A percentile compares a stretch with the other conserved stretches of the same genome.
phyloP scores from a whole-genome alignment of 139 green algal species.

The Zygnema circumcarinatum region DNA sequence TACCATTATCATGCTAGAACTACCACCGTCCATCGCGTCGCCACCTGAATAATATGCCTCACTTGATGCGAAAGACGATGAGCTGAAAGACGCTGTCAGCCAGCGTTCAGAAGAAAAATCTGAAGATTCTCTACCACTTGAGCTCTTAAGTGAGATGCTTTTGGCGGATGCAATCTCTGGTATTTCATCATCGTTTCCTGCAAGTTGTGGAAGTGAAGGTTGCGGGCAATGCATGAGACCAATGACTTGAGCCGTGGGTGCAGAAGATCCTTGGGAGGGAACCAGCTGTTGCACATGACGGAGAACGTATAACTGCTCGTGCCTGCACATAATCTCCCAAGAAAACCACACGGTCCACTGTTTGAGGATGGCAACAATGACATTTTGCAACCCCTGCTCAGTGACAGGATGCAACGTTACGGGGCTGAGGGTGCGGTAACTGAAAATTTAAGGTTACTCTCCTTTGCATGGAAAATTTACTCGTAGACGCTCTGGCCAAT shows the following conservation, averaged over 20 bases:
- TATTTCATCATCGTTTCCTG: not conserved
- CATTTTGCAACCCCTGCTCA: no score
- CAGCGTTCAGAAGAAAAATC: not conserved
- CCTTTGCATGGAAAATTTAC: no score
- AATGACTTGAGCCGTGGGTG: constrained; percentile 13
- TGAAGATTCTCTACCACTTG: not conserved
- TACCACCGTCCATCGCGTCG: not conserved
- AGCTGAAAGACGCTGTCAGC: not conserved
- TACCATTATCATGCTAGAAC: constrained; percentile 29
- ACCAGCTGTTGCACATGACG: constrained; percentile 35
- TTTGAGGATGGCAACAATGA: not conserved
- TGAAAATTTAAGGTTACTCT: no score
- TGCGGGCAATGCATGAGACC: constrained; percentile 20
- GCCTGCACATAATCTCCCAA: constrained; percentile 10
- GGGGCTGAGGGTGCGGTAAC: no score
- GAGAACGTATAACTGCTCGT: constrained; percentile 39
- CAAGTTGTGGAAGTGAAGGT: not conserved
- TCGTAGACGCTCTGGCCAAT: no score
- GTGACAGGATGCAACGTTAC: no score
- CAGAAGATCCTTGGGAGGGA: constrained; percentile 9
- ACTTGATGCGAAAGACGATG: not conserved
- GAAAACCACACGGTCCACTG: not conserved
- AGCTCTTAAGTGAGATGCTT: not conserved
- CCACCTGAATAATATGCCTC: not conserved
- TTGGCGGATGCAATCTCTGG: not conserved